Conservation (phyloP, 2,329 filamentous ascomycete genomes). For the Sclerotinia glacialis region DNA sequence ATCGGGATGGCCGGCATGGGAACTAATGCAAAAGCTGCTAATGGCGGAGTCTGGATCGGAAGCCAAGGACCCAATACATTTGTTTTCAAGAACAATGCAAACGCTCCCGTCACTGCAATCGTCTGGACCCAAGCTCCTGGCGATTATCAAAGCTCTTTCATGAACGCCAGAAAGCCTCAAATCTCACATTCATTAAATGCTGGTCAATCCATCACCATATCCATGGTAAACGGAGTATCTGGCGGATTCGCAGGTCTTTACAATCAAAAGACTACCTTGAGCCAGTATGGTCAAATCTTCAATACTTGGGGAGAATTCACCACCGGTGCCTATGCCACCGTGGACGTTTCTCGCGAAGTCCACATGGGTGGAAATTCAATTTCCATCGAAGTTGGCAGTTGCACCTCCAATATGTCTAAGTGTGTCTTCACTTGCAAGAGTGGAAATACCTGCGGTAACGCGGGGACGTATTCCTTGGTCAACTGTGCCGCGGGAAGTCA, state of each 20-base stretch:
- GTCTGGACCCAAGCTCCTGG: conserved; percentile 14
- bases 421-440: conserved; percentile 18
- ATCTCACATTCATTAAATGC: conserved; percentile 19
- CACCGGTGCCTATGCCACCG: conserved; percentile 22
- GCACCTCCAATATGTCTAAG: conserved; percentile 16
- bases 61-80: conserved; percentile 23
- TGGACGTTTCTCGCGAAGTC: conserved; percentile 22
- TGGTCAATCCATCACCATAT: conserved; percentile 17
- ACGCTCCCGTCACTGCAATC: not conserved
- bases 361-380: conserved; percentile 24
- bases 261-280: conserved; percentile 18
- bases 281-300: conserved; percentile 19
- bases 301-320: conserved; percentile 27
- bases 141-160: conserved; percentile 19
- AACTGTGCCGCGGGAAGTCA: conserved; percentile 19
- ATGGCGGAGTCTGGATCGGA: conserved; percentile 22
- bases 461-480: conserved; percentile 13
- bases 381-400: conserved; percentile 17
- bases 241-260: conserved; percentile 25
- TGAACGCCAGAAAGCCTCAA: conserved; percentile 9
- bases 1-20: conserved; percentile 23
- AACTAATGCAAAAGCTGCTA: conserved; percentile 17
- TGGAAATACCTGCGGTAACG: conserved; percentile 3
- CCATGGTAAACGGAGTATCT: conserved; percentile 23
- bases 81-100: conserved; percentile 18